Percentiles rank a stretch among this genome's conserved stretches.
Evolutionary conservation across 2,329 filamentous ascomycete genomes (phyloP).

Genomic region (Aspergillus carbonarius): DNA sequence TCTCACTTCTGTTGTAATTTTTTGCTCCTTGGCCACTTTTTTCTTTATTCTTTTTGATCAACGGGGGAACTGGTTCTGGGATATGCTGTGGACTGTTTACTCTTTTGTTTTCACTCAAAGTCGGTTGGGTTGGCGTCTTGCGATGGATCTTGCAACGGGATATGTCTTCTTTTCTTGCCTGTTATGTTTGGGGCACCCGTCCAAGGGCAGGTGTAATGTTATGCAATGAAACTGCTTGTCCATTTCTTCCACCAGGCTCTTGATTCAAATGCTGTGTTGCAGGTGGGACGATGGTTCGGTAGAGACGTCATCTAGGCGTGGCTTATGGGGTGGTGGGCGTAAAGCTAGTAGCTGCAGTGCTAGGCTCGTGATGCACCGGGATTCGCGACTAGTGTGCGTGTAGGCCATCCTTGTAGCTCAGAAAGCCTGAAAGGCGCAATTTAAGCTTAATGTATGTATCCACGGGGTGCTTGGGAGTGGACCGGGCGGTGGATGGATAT

Average conservation of each 20-base stretch:
- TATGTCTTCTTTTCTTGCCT: constrained; percentile 25
- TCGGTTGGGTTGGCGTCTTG: constrained; percentile 38
- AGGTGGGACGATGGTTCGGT: neutral
- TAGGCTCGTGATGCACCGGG: neutral
- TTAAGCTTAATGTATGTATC: constrained; percentile 1
- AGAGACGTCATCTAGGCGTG: neutral
- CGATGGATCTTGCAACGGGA: constrained; percentile 36
- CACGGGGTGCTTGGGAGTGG: neutral
- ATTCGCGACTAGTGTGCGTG: neutral
- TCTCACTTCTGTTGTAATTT: constrained; percentile 31
- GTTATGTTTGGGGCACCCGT: constrained; percentile 15
- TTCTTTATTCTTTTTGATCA: constrained; percentile 18
- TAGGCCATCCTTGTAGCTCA: neutral
- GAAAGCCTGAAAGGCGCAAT: neutral
- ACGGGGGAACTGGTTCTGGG: constrained; percentile 24
- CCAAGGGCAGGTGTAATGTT: constrained; percentile 11
- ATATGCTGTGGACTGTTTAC: constrained; percentile 22
- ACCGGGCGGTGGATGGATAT: neutral
- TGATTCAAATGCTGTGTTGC: neutral
- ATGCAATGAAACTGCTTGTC: constrained; percentile 25
- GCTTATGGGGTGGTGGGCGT: neutral
- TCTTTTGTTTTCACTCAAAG: constrained; percentile 22
- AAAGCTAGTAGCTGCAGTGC: neutral
- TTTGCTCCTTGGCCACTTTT: constrained; percentile 17
- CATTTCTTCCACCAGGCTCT: constrained; percentile 1